Percentiles rank a stretch among this genome's conserved stretches.
phyloP scores from a whole-genome alignment of 2,329 filamentous ascomycete species.

The Colletotrichum falcatum region DNA sequence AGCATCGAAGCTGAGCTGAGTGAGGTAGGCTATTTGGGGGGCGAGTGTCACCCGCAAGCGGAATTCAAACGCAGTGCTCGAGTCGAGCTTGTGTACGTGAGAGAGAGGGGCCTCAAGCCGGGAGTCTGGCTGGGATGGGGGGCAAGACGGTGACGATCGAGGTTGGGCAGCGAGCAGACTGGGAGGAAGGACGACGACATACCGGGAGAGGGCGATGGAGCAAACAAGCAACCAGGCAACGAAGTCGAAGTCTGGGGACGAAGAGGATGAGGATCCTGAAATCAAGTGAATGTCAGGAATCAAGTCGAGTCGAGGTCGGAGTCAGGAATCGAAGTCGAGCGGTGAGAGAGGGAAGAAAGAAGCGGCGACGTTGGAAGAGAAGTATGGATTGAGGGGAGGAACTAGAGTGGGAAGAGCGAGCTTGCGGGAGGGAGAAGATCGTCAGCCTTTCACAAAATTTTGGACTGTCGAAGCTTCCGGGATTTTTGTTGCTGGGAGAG shows the following conservation, averaged over 20 bases:
- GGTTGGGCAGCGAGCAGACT: conserved; percentile 11
- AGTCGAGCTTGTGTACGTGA: conserved; percentile 16
- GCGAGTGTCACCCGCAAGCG: conserved; percentile 37
- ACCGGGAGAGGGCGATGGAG: conserved; percentile 31
- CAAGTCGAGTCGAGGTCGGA: conserved; percentile 28
- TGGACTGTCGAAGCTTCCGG: conserved; percentile 40
- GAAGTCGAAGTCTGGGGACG: conserved; percentile 37
- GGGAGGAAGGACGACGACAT: conserved; percentile 18
- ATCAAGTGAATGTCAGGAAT: conserved; percentile 40
- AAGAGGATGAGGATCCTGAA: conserved; percentile 38
- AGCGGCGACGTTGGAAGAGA: conserved; percentile 41
- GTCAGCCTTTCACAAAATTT: conserved; percentile 44
- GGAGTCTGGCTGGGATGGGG: conserved; percentile 10
- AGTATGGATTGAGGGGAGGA: conserved; percentile 39
- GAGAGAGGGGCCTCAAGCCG: not conserved
- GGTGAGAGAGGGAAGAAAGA: conserved; percentile 41
- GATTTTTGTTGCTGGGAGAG: conserved; percentile 42
- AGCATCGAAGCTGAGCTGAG: conserved; percentile 23
- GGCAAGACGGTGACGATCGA: conserved; percentile 9
- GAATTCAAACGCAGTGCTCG: conserved; percentile 3
- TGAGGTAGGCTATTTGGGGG: not conserved
- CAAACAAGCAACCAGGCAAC: conserved; percentile 28
- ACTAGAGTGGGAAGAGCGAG: conserved; percentile 38
- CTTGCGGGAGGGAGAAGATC: conserved; percentile 42
- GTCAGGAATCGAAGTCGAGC: conserved; percentile 25